These are phyloP conservation scores for Onygenales sp. DNA, from an alignment of 2,329 filamentous ascomycete genomes.

Conservation along the genomic window DNA sequence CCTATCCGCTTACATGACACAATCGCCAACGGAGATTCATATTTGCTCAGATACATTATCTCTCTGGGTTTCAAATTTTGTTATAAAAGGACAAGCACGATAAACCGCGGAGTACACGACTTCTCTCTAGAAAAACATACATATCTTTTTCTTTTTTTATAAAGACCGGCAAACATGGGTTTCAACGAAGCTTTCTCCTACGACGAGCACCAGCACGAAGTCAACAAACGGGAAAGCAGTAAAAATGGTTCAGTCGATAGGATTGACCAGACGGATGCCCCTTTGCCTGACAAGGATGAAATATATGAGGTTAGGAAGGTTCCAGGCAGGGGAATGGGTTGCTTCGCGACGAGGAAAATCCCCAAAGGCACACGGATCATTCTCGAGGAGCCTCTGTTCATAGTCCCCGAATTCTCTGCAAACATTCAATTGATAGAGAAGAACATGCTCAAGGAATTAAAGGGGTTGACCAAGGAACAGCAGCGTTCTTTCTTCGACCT, in stretches of 20 bases:
- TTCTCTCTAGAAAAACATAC: neutral
- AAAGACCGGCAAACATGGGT: neutral
- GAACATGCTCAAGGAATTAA: conserved; percentile 1
- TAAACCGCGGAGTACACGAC: neutral
- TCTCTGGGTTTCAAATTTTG: neutral
- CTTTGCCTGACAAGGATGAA: neutral
- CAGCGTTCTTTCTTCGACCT: conserved; percentile 7
- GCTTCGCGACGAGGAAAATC: conserved; percentile 6
- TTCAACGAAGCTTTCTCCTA: neutral
- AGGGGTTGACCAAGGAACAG: conserved; percentile 3
- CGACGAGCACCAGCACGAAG: neutral
- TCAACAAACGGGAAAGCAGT: neutral
- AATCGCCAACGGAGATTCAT: neutral
- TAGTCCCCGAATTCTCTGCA: neutral
- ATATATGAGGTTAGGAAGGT: conserved; percentile 3
- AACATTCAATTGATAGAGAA: neutral
- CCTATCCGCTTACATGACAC: neutral
- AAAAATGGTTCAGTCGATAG: neutral
- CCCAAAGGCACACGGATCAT: conserved; percentile 7
- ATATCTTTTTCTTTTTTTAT: neutral
- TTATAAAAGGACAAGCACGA: neutral
- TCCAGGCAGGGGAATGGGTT: conserved; percentile 5
- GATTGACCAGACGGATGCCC: neutral
- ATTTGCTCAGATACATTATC: neutral
- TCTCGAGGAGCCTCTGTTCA: conserved; percentile 4